Evolutionary conservation across 23 red algal species (phyloP), one percentile per base, ranked within the genome.

Genomic region (Agarophyton chilense): DNA sequence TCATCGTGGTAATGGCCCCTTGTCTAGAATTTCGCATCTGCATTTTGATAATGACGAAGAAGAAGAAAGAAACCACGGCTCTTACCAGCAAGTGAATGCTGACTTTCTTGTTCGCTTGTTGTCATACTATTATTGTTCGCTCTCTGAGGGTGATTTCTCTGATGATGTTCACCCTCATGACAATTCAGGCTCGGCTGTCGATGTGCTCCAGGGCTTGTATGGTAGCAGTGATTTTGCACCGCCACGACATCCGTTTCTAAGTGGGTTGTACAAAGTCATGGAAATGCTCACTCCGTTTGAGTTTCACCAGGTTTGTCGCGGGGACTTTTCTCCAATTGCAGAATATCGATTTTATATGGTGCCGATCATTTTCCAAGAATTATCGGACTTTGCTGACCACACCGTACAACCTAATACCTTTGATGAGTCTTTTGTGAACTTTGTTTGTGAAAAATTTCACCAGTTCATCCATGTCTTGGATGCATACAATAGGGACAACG

Each of bases 61-160:
- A 26, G 38, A 70, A 36, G 34, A n/a, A n/a, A n/a, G 38, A 70
- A 36, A 70, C 34, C 40, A 41, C 18, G 34, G 40, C 13, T 9
- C 18, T 1, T 70, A 70, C 40, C 34, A 42, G 14, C 32, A 70
- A 26, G 17, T 40, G 64, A 78, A 78, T 36, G 73, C 73, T 28
- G 44, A 36, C 44, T 78, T 78, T 78, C 28, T 78, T 19, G 73
- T 78, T 45, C 73, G 73, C 22, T 51, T 78, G 24, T 0, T 78
- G 12, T 45, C 44, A 7, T 78, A 78, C n/a, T 78, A 78, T 21
- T 54, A 54, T 19, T 54, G 34, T 19, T 78, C 73, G 21, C 32
- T 78, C 14, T 18, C 64, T 70, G 64, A 33, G 2, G 44, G 21
- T 54, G 73, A 78, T 51, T 35, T 36, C 1, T 17, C 46, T 2